These are phyloP conservation scores for Rhizophlyctis rosea DNA, from an alignment of 192 early-diverging fungal species.

Conservation along the genomic window DNA sequence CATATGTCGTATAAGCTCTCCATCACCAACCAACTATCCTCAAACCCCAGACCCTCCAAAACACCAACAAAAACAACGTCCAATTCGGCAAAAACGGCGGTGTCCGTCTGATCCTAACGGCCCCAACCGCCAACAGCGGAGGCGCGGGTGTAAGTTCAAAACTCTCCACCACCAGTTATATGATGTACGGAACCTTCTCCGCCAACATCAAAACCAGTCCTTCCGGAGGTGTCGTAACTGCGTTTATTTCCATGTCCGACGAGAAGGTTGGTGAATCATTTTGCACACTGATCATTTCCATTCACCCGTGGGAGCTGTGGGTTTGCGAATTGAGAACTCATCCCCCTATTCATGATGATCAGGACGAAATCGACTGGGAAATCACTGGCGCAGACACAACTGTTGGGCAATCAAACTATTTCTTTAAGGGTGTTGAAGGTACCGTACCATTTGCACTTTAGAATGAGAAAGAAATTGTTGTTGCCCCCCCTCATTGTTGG, in stretches of 20 bases:
- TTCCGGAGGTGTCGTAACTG: conserved; percentile 24
- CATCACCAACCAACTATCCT: background rate
- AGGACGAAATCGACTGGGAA: conserved; percentile 51
- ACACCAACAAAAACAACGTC: conserved; percentile 24
- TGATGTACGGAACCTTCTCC: conserved; percentile 27
- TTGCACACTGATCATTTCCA: background rate
- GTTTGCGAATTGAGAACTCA: too few species aligned
- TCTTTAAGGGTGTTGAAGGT: conserved; percentile 27
- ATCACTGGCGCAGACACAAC: conserved; percentile 14
- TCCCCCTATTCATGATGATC: background rate
- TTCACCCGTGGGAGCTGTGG: too few species aligned
- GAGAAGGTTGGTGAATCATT: conserved; percentile 5
- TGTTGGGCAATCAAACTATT: conserved; percentile 31
- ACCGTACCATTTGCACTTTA: too few species aligned
- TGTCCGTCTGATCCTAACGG: conserved; percentile 13
- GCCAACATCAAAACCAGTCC: conserved; percentile 10
- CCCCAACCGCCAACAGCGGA: background rate
- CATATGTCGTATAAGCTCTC: background rate
- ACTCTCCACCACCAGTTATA: conserved; percentile 29
- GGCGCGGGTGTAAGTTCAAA: conserved; percentile 18
- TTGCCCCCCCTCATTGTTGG: too few species aligned
- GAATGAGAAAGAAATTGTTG: too few species aligned
- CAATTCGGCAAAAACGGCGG: conserved; percentile 30
- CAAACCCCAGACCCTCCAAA: conserved; percentile 3
- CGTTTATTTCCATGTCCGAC: conserved; percentile 37